Evolutionary conservation across 495 filamentous ascomycete species (phyloP).

Genomic region (Penicillium alfredii): DNA sequence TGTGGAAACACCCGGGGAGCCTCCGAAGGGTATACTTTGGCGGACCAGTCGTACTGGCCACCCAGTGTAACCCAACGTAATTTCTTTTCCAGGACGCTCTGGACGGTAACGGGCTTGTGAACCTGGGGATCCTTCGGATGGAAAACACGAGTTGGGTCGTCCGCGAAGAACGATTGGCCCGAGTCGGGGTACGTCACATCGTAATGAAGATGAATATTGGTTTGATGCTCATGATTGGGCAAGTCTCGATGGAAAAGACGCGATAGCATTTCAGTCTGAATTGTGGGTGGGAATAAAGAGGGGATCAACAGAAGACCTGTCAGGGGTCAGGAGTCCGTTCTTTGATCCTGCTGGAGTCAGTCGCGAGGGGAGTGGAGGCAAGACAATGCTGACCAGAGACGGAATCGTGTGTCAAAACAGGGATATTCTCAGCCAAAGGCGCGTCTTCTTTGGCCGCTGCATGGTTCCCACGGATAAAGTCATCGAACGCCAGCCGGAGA

Average conservation of each 20-base stretch:
- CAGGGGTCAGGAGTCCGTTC: constrained; percentile 17
- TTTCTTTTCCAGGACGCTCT: constrained; percentile 63
- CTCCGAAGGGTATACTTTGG: constrained; percentile 65
- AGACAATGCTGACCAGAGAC: constrained; percentile 34
- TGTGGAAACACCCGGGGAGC: constrained; percentile 65
- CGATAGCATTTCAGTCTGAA: constrained; percentile 62
- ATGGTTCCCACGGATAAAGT: constrained; percentile 23
- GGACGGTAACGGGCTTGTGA: constrained; percentile 64
- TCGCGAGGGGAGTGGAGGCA: constrained; percentile 29
- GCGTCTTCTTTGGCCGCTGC: constrained; percentile 16
- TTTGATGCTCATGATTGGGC: constrained; percentile 64
- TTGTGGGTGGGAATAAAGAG: constrained; percentile 56
- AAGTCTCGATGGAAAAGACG: constrained; percentile 76
- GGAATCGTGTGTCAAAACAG: constrained; percentile 40
- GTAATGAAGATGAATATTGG: constrained; percentile 83
- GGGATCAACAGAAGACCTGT: constrained; percentile 72
- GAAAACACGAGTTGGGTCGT: constrained; percentile 33
- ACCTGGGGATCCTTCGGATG: constrained; percentile 57
- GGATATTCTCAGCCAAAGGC: constrained; percentile 31
- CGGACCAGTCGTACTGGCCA: constrained; percentile 91
- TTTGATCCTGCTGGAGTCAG: constrained; percentile 10
- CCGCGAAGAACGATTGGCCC: constrained; percentile 48
- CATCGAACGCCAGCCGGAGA: constrained; percentile 30
- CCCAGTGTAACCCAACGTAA: constrained; percentile 91
- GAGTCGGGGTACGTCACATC: constrained; percentile 58